Conservation (phyloP, 1,139 yeast species). For the Hyphopichia buzzinii region DNA sequence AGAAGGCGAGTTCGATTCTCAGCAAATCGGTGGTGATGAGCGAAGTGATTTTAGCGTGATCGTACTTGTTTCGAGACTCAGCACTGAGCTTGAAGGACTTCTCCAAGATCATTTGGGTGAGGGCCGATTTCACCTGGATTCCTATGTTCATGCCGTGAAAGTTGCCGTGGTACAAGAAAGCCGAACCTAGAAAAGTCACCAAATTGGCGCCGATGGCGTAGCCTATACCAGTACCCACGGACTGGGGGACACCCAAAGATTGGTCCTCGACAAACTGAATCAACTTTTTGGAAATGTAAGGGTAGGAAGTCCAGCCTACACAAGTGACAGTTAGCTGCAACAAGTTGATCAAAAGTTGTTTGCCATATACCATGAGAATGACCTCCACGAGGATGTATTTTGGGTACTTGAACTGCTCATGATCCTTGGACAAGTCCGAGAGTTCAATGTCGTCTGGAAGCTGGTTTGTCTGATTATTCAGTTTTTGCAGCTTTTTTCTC, state of each 20-base stretch:
- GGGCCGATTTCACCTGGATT: conserved; percentile 16
- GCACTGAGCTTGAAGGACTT: conserved; percentile 17
- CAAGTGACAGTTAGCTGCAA: conserved; percentile 7
- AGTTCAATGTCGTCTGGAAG: conserved; percentile 17
- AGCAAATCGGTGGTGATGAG: conserved; percentile 22
- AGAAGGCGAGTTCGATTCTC: conserved; percentile 17
- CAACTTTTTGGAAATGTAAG: conserved; percentile 50
- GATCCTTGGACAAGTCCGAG: conserved; percentile 4
- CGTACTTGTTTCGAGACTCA: conserved; percentile 11
- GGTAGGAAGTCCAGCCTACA: conserved; percentile 11
- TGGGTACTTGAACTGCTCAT: conserved; percentile 12
- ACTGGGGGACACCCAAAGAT: conserved; percentile 21
- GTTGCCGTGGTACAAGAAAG: conserved; percentile 21
- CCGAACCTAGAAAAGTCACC: conserved; percentile 8
- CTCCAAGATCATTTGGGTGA: conserved; percentile 16
- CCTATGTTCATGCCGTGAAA: conserved; percentile 21
- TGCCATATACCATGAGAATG: conserved; percentile 4
- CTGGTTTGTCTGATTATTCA: conserved; percentile 16
- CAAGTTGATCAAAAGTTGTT: neutral
- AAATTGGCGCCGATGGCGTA: conserved; percentile 33
- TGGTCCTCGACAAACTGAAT: conserved; percentile 45
- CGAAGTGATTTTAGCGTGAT: conserved; percentile 19
- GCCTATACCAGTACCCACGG: conserved; percentile 54
- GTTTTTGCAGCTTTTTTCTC: conserved; percentile 13
- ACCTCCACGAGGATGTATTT: conserved; percentile 8